Evolutionary conservation across 2,329 filamentous ascomycete species (phyloP).

Genomic region (Colletotrichum cereale): DNA sequence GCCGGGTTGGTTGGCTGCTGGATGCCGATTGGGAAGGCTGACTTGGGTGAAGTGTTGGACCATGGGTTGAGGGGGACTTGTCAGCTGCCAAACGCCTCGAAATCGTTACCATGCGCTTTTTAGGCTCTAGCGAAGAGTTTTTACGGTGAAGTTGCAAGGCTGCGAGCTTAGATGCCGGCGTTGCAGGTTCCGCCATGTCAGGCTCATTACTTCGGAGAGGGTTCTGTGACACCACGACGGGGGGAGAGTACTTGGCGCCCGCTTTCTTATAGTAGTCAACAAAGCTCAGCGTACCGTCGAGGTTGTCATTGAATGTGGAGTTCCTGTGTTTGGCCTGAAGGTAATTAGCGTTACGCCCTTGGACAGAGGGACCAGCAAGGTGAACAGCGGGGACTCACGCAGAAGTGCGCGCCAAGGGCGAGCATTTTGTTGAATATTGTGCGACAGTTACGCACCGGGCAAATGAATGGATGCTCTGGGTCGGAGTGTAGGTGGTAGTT

Average conservation of each 20-base stretch:
- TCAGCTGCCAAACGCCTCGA: not conserved
- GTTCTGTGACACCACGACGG: conserved; percentile 45
- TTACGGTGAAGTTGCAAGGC: not conserved
- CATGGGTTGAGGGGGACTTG: not conserved
- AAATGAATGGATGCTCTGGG: conserved; percentile 47
- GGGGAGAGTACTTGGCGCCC: conserved; percentile 3
- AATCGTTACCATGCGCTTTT: not conserved
- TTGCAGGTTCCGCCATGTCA: conserved; percentile 37
- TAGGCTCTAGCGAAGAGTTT: not conserved
- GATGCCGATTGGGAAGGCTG: not conserved
- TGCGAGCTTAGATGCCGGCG: not conserved
- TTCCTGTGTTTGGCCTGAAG: conserved; percentile 41
- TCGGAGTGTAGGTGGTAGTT: conserved; percentile 47
- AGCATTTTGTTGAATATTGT: conserved; percentile 43
- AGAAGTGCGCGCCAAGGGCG: conserved; percentile 44
- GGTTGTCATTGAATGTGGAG: conserved; percentile 54
- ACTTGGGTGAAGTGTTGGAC: not conserved
- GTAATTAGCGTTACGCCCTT: conserved; percentile 7
- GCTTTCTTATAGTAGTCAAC: conserved; percentile 40
- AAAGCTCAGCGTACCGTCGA: conserved; percentile 54
- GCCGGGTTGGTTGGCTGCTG: not conserved
- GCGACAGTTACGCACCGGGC: conserved; percentile 54
- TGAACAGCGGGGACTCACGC: conserved; percentile 18
- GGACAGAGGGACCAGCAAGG: not conserved
- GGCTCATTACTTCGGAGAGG: conserved; percentile 42